Conservation (phyloP, 148 eudicot species). For the Oxyria digyna region DNA sequence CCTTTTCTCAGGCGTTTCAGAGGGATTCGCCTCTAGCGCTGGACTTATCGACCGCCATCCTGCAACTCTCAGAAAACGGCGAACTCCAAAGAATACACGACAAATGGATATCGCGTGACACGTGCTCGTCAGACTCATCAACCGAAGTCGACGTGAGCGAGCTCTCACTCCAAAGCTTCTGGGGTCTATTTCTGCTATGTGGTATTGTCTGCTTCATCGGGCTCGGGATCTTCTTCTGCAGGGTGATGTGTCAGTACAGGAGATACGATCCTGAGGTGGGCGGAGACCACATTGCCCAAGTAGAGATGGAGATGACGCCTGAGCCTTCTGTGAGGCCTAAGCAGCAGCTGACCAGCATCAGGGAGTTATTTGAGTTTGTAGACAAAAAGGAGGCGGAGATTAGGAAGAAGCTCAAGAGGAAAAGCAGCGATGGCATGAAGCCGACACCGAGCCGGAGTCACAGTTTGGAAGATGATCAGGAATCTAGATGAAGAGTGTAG, state of each 20-base stretch:
- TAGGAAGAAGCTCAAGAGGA: not conserved
- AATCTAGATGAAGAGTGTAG: not conserved
- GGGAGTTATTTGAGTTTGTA: slow-evolving; percentile 1
- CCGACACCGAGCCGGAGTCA: not conserved
- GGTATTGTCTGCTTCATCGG: not conserved
- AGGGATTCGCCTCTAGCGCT: slow-evolving; percentile 32
- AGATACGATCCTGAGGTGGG: not conserved
- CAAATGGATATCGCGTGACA: slow-evolving; percentile 11
- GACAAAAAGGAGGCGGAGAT: slow-evolving; percentile 6
- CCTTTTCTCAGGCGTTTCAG: slow-evolving; percentile 24
- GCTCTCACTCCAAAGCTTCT: slow-evolving; percentile 7
- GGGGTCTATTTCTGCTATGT: slow-evolving; percentile 3
- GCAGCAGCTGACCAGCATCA: not conserved
- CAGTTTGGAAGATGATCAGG: not conserved
- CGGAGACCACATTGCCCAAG: not conserved
- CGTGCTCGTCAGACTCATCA: not conserved
- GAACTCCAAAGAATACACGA: slow-evolving; percentile 23
- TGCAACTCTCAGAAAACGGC: slow-evolving; percentile 26
- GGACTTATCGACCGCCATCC: slow-evolving; percentile 36
- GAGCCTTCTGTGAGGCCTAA: not conserved
- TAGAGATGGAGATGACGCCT: not conserved
- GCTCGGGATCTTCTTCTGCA: not conserved
- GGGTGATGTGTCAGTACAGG: slow-evolving; percentile 1
- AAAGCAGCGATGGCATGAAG: not conserved
- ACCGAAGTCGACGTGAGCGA: not conserved